phyloP scores from a whole-genome alignment of 805 yeast genomes.

The Lipomyces anomalus region DNA sequence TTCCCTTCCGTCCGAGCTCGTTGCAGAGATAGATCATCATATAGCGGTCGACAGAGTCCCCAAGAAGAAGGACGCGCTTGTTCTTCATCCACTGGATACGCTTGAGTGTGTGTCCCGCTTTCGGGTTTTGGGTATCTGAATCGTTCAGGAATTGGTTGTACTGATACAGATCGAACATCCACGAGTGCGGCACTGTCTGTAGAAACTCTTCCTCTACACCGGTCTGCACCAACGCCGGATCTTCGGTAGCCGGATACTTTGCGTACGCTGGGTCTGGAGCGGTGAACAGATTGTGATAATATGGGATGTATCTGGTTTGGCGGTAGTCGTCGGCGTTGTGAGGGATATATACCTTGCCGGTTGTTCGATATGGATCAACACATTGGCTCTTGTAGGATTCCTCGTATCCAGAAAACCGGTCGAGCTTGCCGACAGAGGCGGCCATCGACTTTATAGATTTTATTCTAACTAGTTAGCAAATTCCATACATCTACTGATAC shows the following conservation, averaged over 20 bases:
- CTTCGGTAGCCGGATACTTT: not conserved
- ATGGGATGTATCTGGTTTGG: conserved; percentile 6
- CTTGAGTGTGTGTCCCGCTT: not conserved
- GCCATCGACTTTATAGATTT: no score
- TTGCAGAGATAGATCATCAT: conserved; percentile 10
- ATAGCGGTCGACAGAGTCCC: conserved; percentile 19
- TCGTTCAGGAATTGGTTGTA: not conserved
- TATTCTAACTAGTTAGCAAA: no score
- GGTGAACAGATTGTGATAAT: conserved; percentile 2
- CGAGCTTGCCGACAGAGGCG: no score
- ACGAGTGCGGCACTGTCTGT: conserved; percentile 5
- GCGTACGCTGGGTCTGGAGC: not conserved
- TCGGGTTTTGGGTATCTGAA: not conserved
- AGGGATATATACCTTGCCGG: conserved; percentile 11
- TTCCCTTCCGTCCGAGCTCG: conserved; percentile 5
- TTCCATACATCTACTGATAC: no score
- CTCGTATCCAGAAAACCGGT: no score
- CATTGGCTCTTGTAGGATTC: no score
- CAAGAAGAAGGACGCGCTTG: conserved; percentile 13
- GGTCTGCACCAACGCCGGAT: not conserved
- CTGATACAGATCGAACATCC: conserved; percentile 5
- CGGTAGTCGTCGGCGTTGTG: not conserved
- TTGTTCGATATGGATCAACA: conserved; percentile 9
- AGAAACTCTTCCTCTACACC: not conserved
- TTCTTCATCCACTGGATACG: conserved; percentile 7